Percentiles rank a stretch among this genome's conserved stretches.
phyloP scores from a whole-genome alignment of 257 asterid genomes.

The Penstemon newberryi region DNA sequence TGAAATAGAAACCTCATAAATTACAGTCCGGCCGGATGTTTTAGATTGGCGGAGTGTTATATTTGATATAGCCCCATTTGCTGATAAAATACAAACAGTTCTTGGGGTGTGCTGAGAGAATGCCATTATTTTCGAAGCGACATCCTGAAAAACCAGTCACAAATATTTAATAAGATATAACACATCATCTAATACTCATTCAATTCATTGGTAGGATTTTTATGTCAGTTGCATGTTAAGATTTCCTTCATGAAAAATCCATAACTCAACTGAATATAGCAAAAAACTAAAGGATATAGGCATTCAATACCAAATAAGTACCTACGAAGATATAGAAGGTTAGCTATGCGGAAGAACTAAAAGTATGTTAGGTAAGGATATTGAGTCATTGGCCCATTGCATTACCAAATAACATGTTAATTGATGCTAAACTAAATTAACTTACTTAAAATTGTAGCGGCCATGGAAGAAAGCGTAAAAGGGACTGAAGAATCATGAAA shows the following conservation, averaged over 20 bases:
- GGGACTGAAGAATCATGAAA: background rate
- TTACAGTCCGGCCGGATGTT: slow-evolving; percentile 25
- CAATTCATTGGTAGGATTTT: no score
- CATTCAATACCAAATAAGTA: no score
- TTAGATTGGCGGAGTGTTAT: slow-evolving; percentile 23
- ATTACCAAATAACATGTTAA: background rate
- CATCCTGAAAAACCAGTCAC: slow-evolving; percentile 27
- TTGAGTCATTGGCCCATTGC: no score
- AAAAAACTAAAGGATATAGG: background rate
- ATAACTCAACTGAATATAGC: no score
- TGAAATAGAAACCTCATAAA: slow-evolving; percentile 27
- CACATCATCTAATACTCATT: no score
- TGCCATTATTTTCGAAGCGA: slow-evolving; percentile 25
- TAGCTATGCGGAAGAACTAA: no score
- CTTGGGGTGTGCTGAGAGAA: slow-evolving; percentile 16
- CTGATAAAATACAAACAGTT: slow-evolving; percentile 25
- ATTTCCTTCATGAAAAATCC: no score
- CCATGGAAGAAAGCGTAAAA: background rate
- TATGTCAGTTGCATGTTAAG: no score
- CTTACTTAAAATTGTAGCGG: background rate
- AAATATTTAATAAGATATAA: slow-evolving; percentile 4
- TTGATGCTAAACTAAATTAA: background rate
- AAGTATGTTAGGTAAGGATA: no score
- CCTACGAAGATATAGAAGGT: no score
- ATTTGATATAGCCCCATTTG: slow-evolving; percentile 27